phyloP scores from a whole-genome alignment of 2,329 filamentous ascomycete species.

The Trichoderma sp. region DNA sequence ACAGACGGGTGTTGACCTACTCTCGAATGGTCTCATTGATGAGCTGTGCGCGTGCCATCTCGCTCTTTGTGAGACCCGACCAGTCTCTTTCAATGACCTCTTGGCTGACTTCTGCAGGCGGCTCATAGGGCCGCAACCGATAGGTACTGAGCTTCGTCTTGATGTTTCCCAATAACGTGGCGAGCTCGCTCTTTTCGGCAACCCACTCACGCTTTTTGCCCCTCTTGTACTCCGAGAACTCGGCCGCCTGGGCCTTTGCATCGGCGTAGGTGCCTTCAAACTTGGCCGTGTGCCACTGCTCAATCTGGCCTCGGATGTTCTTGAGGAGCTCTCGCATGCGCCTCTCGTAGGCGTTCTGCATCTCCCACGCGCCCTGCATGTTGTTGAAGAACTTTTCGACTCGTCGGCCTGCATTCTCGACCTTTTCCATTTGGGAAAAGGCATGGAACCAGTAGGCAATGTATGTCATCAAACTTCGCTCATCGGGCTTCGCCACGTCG shows the following conservation, averaged over 20 bases:
- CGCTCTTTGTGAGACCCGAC: constrained; percentile 75
- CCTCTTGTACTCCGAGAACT: constrained; percentile 88
- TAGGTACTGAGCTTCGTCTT: constrained; percentile 98
- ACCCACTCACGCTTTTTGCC: constrained; percentile 94
- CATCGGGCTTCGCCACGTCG: constrained; percentile 93
- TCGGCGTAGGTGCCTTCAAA: constrained; percentile 93
- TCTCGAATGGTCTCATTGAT: constrained; percentile 99
- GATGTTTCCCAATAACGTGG: constrained; percentile 92
- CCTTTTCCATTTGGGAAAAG: constrained; percentile 98
- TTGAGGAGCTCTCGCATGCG: constrained; percentile 82
- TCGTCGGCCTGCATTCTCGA: constrained; percentile 92
- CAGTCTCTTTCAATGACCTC: constrained; percentile 84
- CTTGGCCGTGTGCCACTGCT: constrained; percentile 74
- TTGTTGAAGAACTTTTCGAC: constrained; percentile 99
- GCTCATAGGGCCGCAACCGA: constrained; percentile 85
- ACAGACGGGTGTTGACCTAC: constrained; percentile 48
- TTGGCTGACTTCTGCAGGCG: constrained; percentile 78
- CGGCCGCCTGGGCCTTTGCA: constrained; percentile 80
- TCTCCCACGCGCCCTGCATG: constrained; percentile 99
- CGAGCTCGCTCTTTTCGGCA: constrained; percentile 93
- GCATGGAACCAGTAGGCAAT: constrained; percentile 99
- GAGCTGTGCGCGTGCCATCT: constrained; percentile 85
- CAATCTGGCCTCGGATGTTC: constrained; percentile 71
- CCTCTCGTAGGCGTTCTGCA: constrained; percentile 95
- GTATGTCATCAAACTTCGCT: constrained; percentile 97